Conservation (phyloP, 1,284 basidiomycete genomes). For the Ceratorhiza oryzae-sativae region DNA sequence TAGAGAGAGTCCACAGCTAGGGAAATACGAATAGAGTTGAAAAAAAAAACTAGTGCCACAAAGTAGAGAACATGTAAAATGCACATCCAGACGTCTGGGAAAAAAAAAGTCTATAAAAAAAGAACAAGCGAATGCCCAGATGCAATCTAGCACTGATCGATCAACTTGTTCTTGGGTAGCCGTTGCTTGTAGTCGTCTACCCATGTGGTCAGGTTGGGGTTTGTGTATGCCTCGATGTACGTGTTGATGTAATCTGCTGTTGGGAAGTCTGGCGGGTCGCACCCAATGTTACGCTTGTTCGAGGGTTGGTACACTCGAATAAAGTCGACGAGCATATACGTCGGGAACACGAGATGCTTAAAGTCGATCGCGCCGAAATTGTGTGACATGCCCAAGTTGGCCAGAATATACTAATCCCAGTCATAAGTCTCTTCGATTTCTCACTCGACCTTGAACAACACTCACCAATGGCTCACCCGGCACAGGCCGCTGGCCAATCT, state of each 20-base stretch:
- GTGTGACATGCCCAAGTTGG: conserved; percentile 81
- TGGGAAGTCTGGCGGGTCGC: conserved; percentile 80
- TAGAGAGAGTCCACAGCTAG: background rate
- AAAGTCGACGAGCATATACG: conserved; percentile 76
- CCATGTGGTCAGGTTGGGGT: conserved; percentile 58
- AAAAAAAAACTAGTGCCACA: background rate
- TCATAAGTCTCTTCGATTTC: background rate
- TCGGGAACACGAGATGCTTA: conserved; percentile 55
- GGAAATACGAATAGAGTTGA: background rate
- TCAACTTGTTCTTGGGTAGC: conserved; percentile 53
- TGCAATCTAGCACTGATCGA: conserved; percentile 35
- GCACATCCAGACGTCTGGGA: conserved; percentile 73
- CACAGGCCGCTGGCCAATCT: conserved; percentile 73
- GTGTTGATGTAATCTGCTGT: conserved; percentile 78
- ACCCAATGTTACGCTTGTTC: conserved; percentile 75
- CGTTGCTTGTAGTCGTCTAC: conserved; percentile 57
- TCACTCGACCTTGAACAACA: background rate
- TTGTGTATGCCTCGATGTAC: conserved; percentile 52
- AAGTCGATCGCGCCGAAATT: conserved; percentile 79
- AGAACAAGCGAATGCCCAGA: background rate
- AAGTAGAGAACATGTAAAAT: background rate
- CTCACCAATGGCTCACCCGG: conserved; percentile 84
- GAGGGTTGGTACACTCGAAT: conserved; percentile 83
- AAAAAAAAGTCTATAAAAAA: conserved; percentile 49
- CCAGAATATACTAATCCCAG: conserved; percentile 69